phyloP scores from a whole-genome alignment of 306 rosid genomes.

The Vigna reflexopilosa region DNA sequence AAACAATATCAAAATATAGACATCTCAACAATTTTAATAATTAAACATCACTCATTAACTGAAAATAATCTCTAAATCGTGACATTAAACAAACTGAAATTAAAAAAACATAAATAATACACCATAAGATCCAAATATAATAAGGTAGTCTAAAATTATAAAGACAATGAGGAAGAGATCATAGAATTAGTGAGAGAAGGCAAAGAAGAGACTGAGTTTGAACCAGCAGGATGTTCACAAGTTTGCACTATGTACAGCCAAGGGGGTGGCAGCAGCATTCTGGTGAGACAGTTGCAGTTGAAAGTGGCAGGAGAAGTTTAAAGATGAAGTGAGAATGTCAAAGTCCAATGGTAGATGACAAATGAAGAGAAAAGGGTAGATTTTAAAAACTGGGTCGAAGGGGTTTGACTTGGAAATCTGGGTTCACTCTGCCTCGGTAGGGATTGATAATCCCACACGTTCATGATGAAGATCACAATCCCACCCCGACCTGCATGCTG shows the following conservation, averaged over 20 bases:
- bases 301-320: not conserved
- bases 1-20: constrained; percentile 17
- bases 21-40: constrained; percentile 19
- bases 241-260: not conserved
- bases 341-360: not conserved
- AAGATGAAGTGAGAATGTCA: not conserved
- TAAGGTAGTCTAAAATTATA: not conserved
- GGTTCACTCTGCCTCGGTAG: not conserved
- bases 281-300: too few species aligned
- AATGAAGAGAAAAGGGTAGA: not conserved
- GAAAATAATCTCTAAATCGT: not conserved
- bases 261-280: not conserved
- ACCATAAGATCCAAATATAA: not conserved
- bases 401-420: not conserved
- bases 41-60: not conserved
- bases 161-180: not conserved
- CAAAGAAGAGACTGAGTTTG: not conserved
- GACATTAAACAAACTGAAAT: not conserved
- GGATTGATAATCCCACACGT: not conserved
- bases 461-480: not conserved
- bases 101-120: not conserved
- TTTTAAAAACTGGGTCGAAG: not conserved
- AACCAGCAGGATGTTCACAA: not conserved
- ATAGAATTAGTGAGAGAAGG: not conserved
- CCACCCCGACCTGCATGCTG: too few species aligned